A percentile compares a stretch with the other conserved stretches of the same genome.
phyloP scores from a whole-genome alignment of 2,329 filamentous ascomycete species.

The Cercospora sp. region DNA sequence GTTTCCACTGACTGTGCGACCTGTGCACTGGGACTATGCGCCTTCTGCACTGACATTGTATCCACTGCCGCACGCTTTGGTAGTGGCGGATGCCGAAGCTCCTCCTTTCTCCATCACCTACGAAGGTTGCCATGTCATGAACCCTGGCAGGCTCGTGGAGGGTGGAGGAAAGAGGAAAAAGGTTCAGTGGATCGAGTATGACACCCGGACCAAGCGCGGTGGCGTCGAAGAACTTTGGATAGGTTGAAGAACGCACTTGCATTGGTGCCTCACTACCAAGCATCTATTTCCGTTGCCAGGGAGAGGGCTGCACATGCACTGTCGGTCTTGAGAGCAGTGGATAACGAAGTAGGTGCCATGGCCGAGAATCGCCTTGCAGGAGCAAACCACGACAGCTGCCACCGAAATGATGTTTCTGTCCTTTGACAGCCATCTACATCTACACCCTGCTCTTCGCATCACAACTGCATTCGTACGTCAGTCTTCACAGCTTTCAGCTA shows the following conservation, averaged over 20 bases:
- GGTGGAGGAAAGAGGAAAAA: conserved; percentile 61
- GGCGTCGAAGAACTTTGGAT: conserved; percentile 60
- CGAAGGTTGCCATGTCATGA: conserved; percentile 94
- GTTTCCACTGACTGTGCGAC: conserved; percentile 75
- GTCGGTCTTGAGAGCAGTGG: neutral
- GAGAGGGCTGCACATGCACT: neutral
- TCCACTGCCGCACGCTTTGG: conserved; percentile 79
- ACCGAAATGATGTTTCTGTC: neutral
- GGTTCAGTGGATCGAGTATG: conserved; percentile 86
- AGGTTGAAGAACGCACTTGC: conserved; percentile 19
- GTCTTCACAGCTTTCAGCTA: neutral
- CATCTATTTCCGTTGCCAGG: neutral
- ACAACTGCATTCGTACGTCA: neutral
- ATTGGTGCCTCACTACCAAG: neutral
- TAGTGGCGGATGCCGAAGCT: conserved; percentile 78
- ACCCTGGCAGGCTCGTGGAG: conserved; percentile 73
- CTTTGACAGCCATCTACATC: neutral
- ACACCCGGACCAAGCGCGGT: conserved; percentile 62
- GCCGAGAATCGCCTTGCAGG: neutral
- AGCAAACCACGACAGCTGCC: neutral
- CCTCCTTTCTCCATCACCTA: conserved; percentile 86
- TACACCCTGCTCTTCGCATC: neutral
- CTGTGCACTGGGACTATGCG: conserved; percentile 87
- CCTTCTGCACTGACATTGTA: conserved; percentile 75
- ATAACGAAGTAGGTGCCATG: neutral